Base-by-base conservation (phyloP, 495 filamentous ascomycete species). In the Podospora bellae-mahoneyi region DNA sequence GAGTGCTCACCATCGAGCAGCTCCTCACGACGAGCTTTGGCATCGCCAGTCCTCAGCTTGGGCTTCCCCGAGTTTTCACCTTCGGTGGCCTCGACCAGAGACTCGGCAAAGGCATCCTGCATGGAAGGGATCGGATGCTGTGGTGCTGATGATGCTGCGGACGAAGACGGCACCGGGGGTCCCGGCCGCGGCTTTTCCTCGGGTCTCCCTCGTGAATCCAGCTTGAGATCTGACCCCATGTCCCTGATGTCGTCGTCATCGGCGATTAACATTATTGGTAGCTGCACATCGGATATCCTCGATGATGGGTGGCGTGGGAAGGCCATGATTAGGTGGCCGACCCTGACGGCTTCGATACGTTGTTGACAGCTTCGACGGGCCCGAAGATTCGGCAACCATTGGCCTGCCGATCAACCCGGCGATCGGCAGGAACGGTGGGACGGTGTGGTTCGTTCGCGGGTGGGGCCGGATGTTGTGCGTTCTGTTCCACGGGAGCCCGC, bases 51-150 rank as follows among this genome's bases (percentile, higher is more conserved):
- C 28, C 83, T 81, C 5, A 88, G 78, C 55, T 85, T 81, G 67
- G 85, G 84, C 64, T 83, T 82, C 26, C 75, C 69, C 5, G 78
- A 68, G 28, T 75, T 79, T 18, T 78, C 79, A 26, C 81, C 74
- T 13, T 80, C 77, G 10, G 87, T 85, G 20, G 90, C 88, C 72
- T 97, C 93, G 28, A 86, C 69, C 64, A 99, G 90, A 2, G 93
- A 97, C 78, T 99, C 95, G 74, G 94, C 91, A 74, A 98, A 97
- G 60, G 95, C 92, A 61, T 87, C 91, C 74, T 97, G 95, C 84
- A 99, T 91, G 62, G 87, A 86, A 18, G 88, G 78, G 65, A 99
- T 90, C 2, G 95, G 95, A 78, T 82, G 73, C 16, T 69, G 73
- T 32, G 72, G 76, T 18, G 67, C 73, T n/a, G 77, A 67, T 39